phyloP scores from a whole-genome alignment of 2,329 filamentous ascomycete genomes.

The Paramyrothecium roridum region DNA sequence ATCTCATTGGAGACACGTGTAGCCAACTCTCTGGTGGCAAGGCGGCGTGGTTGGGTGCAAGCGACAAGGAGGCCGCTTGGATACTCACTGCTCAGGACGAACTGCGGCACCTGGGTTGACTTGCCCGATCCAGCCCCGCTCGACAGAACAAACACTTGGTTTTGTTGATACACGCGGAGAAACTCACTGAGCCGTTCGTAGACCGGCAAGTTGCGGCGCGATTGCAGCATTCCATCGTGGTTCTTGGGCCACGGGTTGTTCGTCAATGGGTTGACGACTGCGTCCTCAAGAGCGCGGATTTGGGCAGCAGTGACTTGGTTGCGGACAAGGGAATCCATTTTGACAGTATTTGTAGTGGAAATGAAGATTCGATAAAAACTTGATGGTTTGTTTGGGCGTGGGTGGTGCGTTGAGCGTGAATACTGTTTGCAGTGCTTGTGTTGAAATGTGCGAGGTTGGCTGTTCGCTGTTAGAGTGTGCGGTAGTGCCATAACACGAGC shows the following conservation, averaged over 20 bases:
- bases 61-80: slow-evolving; percentile 68
- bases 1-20: slow-evolving; percentile 85
- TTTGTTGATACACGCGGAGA: not conserved
- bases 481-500: no score
- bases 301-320: slow-evolving; percentile 7
- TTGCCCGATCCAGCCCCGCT: slow-evolving; percentile 13
- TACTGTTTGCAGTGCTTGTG: no score
- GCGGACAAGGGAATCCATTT: slow-evolving; percentile 5
- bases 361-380: no score
- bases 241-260: slow-evolving; percentile 5
- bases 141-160: slow-evolving; percentile 10
- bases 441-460: no score
- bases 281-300: slow-evolving; percentile 9
- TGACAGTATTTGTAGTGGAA: no score
- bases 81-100: slow-evolving; percentile 9
- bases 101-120: slow-evolving; percentile 12
- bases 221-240: slow-evolving; percentile 4
- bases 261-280: slow-evolving; percentile 5
- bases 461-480: no score
- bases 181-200: slow-evolving; percentile 8
- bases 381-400: no score
- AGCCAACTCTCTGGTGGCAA: slow-evolving; percentile 90
- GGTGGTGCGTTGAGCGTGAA: no score
- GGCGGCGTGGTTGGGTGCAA: slow-evolving; percentile 83
- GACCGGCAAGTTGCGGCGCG: slow-evolving; percentile 8